Evolutionary conservation across 2,329 filamentous ascomycete genomes (phyloP), one percentile per base, ranked within the genome.

Genomic region (Zymoseptoria tritici): DNA sequence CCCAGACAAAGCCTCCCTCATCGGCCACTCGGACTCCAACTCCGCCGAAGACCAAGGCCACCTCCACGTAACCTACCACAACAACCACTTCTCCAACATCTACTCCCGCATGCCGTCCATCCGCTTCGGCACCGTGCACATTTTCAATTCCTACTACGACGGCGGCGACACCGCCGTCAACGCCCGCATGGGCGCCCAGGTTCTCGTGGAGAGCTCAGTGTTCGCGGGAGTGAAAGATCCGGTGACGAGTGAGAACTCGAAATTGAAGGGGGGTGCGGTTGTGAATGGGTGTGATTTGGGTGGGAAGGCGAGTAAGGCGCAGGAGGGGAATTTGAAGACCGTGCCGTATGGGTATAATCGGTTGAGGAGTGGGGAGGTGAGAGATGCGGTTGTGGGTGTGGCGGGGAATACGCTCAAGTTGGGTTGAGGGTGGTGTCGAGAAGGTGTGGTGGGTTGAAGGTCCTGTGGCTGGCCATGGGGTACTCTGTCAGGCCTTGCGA

Each of bases 41-140:
- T 74, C 64, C 36, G 74, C 68, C 55, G 81, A 86, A 65, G 86
- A 89, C 75, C 81, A 70, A 7, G 85, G 85, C 64, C 78, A 85
- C 69, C 78, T 88, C 52, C 81, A 77, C 69, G 77, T 89, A 57
- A 88, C 86, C 58, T 86, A 85, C 71, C 79, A 80, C 75, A 83
- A 87, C 78, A 88, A 88, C 80, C 78, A 83, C 77, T 88, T 80
- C 79, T 68, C 70, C 65, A 86, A 87, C 77, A 73, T 87, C 70
- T 84, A 86, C 78, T 85, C 82, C 7, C 85, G 86, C 58, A 77
- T 75, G 0, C 86, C 86, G 4, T 83, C 80, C 3, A 71, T 87
- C 71, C 84, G 85, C 65, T 89, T 88, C 75, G 86, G 85, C 26
- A 87, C 83, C 50, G 84, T 77, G 9, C 86, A 89, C 74, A 70